Base-by-base conservation (phyloP, 306 rosid species). In the Quercus parvula region DNA sequence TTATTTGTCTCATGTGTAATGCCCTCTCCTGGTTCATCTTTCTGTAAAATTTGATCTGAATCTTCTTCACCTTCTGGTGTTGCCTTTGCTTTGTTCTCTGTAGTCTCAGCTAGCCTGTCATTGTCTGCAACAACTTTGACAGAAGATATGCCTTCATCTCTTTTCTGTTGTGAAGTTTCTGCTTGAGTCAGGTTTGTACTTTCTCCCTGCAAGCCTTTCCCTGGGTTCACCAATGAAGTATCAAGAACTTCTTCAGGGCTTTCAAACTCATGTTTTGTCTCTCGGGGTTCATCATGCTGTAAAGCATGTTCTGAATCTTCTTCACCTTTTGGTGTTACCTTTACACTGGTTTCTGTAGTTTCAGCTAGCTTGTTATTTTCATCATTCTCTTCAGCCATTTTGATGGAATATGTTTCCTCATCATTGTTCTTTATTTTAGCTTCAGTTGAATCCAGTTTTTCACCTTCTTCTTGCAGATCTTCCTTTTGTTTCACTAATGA, bases 241-340 rank as follows among this genome's bases (percentile, higher is more conserved):
- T 73, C 75, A 51, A 44, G 8, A 58, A 14, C 7, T 33, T 81
- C 41, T 49, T 35, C 70, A 46, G 56, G 71, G 31, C 20, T 58
- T 77, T 81, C 77, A 57, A 49, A 35, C 22, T 72, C 49, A 55
- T 59, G 46, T 20, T 31, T 72, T 72, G 49, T 58, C 75, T 85
- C 85, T 31, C 28, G 52, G 38, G 52, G 27, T 68, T 68, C 25
- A 19, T 68, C 46, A n/a, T 68, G 35, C 18, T 17, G 51, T 35
- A 35, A 68, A n/a, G 20, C 27, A 6, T 68, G 28, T 3, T 68
- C 72, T n/a, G 25, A 7, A 33, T 35, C 72, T 33, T 18, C 71
- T 68, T 68, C 72, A 68, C 15, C 72, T 68, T 68, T 9, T 3
- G 41, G 46, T 64, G 33, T 31, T 64, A 30, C 70, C 70, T 31